Evolutionary conservation across 2,329 filamentous ascomycete species (phyloP).

Genomic region (Emergomyces pasteurianus): DNA sequence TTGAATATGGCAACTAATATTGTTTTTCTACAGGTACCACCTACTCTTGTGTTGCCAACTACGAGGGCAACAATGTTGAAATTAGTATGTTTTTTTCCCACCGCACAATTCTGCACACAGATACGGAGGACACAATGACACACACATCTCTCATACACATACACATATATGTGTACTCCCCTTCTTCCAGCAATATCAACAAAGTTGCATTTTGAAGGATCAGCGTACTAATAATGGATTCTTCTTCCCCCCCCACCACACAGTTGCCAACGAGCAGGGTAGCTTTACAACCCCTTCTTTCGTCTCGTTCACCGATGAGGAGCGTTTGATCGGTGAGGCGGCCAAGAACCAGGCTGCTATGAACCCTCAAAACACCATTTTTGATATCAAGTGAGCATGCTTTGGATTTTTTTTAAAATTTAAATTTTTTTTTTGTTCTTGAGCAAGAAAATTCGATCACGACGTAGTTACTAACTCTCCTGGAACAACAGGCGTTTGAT

Average conservation of each 20-base stretch:
- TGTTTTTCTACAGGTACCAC: constrained; percentile 63
- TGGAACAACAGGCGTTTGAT: constrained; percentile 69
- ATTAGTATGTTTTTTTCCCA: constrained; percentile 55
- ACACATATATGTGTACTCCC: background rate
- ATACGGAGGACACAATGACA: too few species aligned
- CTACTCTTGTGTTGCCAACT: constrained; percentile 99
- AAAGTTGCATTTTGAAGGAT: background rate
- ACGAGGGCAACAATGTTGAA: constrained; percentile 98
- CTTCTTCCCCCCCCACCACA: constrained; percentile 7
- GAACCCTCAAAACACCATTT: constrained; percentile 97
- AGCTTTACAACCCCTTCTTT: constrained; percentile 98
- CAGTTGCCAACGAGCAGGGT: constrained; percentile 98
- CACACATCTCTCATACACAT: background rate
- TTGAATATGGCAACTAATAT: constrained; percentile 14
- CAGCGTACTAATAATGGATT: constrained; percentile 5
- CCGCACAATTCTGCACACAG: background rate
- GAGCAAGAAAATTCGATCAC: background rate
- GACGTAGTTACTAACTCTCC: background rate
- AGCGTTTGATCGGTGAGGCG: constrained; percentile 97
- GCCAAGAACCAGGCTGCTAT: constrained; percentile 99
- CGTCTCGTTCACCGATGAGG: constrained; percentile 97
- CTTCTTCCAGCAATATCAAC: background rate
- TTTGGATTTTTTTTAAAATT: background rate
- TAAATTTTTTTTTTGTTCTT: background rate
- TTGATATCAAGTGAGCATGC: constrained; percentile 84